phyloP scores from a whole-genome alignment of 257 asterid genomes.

The Solanum sejunctum region DNA sequence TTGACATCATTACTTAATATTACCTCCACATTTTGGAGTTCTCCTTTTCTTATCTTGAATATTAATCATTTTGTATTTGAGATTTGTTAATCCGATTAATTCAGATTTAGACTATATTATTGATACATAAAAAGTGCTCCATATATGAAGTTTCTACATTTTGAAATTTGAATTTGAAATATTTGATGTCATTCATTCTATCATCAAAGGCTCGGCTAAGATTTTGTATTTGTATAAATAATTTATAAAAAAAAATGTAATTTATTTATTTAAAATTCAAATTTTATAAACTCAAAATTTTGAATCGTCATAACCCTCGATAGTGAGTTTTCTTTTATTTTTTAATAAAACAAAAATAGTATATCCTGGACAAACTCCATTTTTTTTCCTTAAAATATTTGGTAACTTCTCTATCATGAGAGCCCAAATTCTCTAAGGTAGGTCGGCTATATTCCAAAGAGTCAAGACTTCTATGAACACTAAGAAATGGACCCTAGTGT shows the following conservation, averaged over 20 bases:
- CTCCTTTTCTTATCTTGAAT: not conserved
- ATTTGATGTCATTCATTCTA: not conserved
- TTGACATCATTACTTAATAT: not conserved
- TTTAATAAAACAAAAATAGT: too few species aligned
- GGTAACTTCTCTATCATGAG: not conserved
- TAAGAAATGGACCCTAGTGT: not conserved
- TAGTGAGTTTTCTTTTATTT: not conserved
- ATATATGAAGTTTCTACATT: not conserved
- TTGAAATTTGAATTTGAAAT: not conserved
- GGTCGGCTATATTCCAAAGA: not conserved
- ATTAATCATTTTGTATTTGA: too few species aligned
- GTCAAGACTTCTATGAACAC: not conserved
- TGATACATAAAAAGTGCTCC: not conserved
- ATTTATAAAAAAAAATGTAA: not conserved
- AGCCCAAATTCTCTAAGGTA: not conserved
- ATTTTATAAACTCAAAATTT: not conserved
- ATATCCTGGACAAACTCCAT: not conserved
- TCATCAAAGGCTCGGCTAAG: not conserved
- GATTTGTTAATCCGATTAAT: not conserved
- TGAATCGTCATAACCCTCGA: not conserved
- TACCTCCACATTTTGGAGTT: not conserved
- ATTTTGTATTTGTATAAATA: not conserved
- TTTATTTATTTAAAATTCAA: not conserved
- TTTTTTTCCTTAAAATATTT: not conserved
- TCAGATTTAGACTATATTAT: not conserved